Conservation (phyloP, 768 basidiomycete species). For the Lepiota venenata region DNA sequence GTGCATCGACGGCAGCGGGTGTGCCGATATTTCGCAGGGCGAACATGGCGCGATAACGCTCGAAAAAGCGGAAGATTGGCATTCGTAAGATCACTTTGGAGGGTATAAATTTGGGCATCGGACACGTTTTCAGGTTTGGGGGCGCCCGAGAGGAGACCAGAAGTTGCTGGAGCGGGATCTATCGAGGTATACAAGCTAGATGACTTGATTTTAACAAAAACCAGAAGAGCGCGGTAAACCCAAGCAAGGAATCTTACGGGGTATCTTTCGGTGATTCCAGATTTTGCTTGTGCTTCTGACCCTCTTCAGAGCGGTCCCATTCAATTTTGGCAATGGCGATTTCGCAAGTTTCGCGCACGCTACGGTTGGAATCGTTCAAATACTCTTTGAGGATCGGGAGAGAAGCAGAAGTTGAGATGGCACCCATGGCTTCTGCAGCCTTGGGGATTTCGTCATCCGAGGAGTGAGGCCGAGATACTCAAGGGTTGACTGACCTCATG, state of each 20-base stretch:
- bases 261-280: constrained; percentile 23
- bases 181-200: constrained; percentile 74
- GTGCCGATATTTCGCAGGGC: constrained; percentile 92
- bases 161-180: constrained; percentile 85
- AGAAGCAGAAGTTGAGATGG: constrained; percentile 70
- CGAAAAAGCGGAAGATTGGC: constrained; percentile 71
- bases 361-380: constrained; percentile 64
- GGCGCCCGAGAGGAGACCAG: constrained; percentile 53
- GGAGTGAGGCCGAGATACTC: neutral
- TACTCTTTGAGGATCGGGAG: constrained; percentile 70
- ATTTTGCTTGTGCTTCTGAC: constrained; percentile 39
- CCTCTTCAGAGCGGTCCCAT: constrained; percentile 84
- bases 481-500: constrained; percentile 68
- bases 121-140: constrained; percentile 51
- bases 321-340: constrained; percentile 94
- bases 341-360: constrained; percentile 94
- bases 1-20: constrained; percentile 80
- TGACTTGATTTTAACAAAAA: neutral
- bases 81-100: constrained; percentile 66
- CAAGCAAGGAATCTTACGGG: constrained; percentile 31
- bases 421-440: constrained; percentile 99
- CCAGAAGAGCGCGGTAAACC: neutral
- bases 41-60: constrained; percentile 98
- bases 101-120: constrained; percentile 42
- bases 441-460: constrained; percentile 26